Percentiles rank a stretch among this genome's conserved stretches.
Evolutionary conservation across 1,284 basidiomycete species (phyloP).

Genomic region (Clitocybe nebularis): DNA sequence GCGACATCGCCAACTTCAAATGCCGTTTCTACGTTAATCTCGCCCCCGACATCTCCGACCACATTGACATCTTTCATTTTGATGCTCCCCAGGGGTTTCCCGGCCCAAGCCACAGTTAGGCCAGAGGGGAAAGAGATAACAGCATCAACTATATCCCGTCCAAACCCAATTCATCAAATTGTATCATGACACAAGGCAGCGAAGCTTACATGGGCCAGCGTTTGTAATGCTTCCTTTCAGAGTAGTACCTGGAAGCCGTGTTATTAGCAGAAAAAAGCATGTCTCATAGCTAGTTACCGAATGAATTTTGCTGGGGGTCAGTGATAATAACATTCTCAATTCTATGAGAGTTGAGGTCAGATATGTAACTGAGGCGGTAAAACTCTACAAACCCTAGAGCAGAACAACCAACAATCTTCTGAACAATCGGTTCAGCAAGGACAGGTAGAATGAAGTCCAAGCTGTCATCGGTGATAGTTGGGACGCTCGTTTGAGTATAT

Average conservation of each 20-base stretch:
- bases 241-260: slow-evolving; percentile 37
- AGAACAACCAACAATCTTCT: slow-evolving; percentile 65
- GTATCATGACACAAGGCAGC: background rate
- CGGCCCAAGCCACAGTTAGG: slow-evolving; percentile 61
- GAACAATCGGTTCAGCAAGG: slow-evolving; percentile 77
- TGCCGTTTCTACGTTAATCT: slow-evolving; percentile 50
- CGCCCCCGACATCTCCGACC: slow-evolving; percentile 60
- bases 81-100: slow-evolving; percentile 57
- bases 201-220: slow-evolving; percentile 64
- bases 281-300: slow-evolving; percentile 39
- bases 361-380: slow-evolving; percentile 6
- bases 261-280: background rate
- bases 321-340: slow-evolving; percentile 58
- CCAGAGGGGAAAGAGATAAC: slow-evolving; percentile 65
- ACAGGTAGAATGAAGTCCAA: slow-evolving; percentile 67
- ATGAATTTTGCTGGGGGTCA: slow-evolving; percentile 53
- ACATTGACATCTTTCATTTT: slow-evolving; percentile 58
- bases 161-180: background rate
- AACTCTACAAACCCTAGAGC: slow-evolving; percentile 43
- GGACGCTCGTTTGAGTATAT: slow-evolving; percentile 57
- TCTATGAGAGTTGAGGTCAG: slow-evolving; percentile 25
- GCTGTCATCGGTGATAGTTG: slow-evolving; percentile 58
- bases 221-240: slow-evolving; percentile 69
- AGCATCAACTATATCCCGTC: slow-evolving; percentile 54
- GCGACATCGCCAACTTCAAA: slow-evolving; percentile 62